Evolutionary conservation across 768 basidiomycete species (phyloP).

Genomic region (Xerocomus spinulosus): DNA sequence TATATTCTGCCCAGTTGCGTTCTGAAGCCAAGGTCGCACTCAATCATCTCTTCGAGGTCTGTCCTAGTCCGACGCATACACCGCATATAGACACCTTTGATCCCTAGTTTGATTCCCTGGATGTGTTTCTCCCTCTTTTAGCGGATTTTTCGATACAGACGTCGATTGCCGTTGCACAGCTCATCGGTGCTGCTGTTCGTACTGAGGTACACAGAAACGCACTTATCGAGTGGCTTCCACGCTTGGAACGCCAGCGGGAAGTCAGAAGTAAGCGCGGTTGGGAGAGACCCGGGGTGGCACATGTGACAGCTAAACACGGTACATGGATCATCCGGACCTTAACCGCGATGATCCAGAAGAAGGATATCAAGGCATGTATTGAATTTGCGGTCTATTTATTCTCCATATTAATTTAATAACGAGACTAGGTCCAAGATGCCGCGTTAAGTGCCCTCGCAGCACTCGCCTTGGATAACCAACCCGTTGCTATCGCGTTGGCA

Average conservation of each 20-base stretch:
- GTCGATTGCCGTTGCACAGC: conserved; percentile 51
- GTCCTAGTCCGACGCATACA: background rate
- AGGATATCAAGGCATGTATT: conserved; percentile 49
- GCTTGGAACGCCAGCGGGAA: conserved; percentile 49
- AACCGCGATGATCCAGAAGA: conserved; percentile 42
- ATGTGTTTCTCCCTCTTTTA: conserved; percentile 64
- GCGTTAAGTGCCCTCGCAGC: conserved; percentile 60
- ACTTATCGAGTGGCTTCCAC: conserved; percentile 62
- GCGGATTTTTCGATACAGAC: conserved; percentile 38
- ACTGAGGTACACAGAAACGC: conserved; percentile 43
- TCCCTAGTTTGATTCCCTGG: conserved; percentile 52
- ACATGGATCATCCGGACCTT: conserved; percentile 59
- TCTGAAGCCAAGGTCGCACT: conserved; percentile 54
- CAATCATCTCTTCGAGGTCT: conserved; percentile 58
- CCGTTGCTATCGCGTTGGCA: conserved; percentile 46
- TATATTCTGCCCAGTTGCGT: conserved; percentile 34
- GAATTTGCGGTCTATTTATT: background rate
- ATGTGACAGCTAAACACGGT: conserved; percentile 41
- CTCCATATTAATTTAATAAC: background rate
- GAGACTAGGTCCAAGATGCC: conserved; percentile 57
- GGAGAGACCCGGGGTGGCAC: conserved; percentile 54
- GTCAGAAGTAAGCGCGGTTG: conserved; percentile 62
- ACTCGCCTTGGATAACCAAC: conserved; percentile 57
- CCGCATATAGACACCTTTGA: background rate
- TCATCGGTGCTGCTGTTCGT: conserved; percentile 52